Evolutionary conservation across 768 basidiomycete species (phyloP), one percentile per base, ranked within the genome.

Genomic region (Panaeolus cyanescens): DNA sequence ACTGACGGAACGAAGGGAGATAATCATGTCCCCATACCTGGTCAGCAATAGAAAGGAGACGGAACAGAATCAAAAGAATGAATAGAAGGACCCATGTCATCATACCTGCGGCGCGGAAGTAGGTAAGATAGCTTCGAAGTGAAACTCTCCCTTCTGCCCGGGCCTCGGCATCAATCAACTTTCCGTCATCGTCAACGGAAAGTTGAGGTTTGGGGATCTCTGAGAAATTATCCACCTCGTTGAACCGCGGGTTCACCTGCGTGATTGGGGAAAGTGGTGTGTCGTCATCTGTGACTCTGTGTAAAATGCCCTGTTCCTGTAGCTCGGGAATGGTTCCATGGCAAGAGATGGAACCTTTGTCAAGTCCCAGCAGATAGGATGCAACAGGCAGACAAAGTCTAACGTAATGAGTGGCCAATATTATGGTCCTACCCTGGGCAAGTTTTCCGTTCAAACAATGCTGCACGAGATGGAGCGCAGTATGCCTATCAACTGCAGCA

Each of bases 391-490:
- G 78, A 66, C 90, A 91, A 5, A 94, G 79, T 32, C 79, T 81
- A 59, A 92, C 84, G 68, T 93, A 91, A 69, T 96, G 93, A 0
- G 93, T 94, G 56, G 94, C 91, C 17, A 96, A 81, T 60, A 95
- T 81, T 64, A 94, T 82, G 0, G 93, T 95, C 15, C 93, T 80
- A 55, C 79, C 82, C 15, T 75, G 73, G 62, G 88, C 83, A 15
- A 95, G 78, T 1, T 79, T 72, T 7, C 93, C 88, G 7, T 77
- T 76, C 15, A 95, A 74, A 63, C 90, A 92, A 33, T 84, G 75
- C 13, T 78, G 73, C 59, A 91, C 85, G 19, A 96, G 72, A 65
- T 90, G 87, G 42, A 83, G 81, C 5, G 90, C 89, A 0, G 90
- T 91, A 64, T 92, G 90, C 83, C 89, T 89, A 68, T 91, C 89